Percentiles rank a stretch among this genome's conserved stretches.
These are phyloP conservation scores for Thielaviopsis euricoi DNA, from an alignment of 2,329 filamentous ascomycete genomes.

Conservation along the genomic window DNA sequence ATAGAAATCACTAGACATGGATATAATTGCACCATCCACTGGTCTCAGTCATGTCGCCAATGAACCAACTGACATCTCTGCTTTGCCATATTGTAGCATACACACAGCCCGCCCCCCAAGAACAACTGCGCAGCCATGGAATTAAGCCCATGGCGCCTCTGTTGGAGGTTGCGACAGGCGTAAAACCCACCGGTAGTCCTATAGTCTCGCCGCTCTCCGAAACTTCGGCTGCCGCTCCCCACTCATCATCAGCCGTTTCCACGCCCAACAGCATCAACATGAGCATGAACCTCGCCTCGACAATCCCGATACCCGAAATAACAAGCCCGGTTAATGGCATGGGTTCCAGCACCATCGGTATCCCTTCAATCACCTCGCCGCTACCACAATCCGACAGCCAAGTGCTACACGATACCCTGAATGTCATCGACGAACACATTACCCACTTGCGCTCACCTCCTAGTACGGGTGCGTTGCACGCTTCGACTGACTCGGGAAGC, in stretches of 20 bases:
- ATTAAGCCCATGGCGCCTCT: constrained; percentile 18
- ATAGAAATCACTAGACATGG: background rate
- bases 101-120: constrained; percentile 39
- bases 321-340: constrained; percentile 18
- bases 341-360: constrained; percentile 13
- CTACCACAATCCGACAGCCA: constrained; percentile 36
- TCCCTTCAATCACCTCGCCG: constrained; percentile 19
- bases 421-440: constrained; percentile 94
- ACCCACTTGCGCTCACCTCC: constrained; percentile 56
- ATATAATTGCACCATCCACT: background rate
- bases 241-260: background rate
- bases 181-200: constrained; percentile 12
- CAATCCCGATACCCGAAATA: constrained; percentile 16
- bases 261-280: background rate
- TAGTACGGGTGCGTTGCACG: constrained; percentile 27
- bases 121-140: constrained; percentile 15
- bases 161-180: constrained; percentile 17
- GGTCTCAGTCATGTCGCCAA: background rate
- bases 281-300: background rate
- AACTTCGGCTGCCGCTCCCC: background rate
- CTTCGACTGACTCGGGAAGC: constrained; percentile 63
- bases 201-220: constrained; percentile 1
- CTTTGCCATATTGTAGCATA: constrained; percentile 33
- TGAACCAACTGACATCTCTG: background rate
- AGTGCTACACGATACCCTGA: constrained; percentile 85